phyloP scores from a whole-genome alignment of 768 basidiomycete species.

The Epithele typhae region DNA sequence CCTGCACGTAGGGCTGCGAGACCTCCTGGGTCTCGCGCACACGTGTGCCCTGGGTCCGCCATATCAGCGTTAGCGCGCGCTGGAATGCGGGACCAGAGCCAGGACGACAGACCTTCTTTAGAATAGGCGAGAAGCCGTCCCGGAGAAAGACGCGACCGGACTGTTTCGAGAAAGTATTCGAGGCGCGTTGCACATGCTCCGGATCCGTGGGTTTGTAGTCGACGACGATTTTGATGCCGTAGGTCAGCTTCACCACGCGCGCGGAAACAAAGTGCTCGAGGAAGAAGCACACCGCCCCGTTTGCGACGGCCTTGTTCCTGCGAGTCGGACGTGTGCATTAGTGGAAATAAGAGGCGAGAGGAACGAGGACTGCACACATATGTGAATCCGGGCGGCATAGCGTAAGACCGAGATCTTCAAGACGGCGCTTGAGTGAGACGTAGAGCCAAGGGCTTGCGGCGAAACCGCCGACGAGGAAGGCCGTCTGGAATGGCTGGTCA shows the following conservation, averaged over 20 bases:
- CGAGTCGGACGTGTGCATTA: too few relatives aligned
- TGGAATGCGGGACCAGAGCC: too few relatives aligned
- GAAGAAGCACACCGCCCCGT: conserved; percentile 41
- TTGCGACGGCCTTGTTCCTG: conserved; percentile 50
- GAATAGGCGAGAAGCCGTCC: conserved; percentile 7
- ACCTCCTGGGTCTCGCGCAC: neutral
- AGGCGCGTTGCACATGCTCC: conserved; percentile 40
- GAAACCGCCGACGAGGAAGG: too few relatives aligned
- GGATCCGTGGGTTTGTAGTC: conserved; percentile 30
- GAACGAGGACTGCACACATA: too few relatives aligned
- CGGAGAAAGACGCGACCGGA: neutral
- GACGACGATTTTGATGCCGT: conserved; percentile 36
- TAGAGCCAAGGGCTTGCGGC: too few relatives aligned
- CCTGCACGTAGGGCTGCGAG: neutral
- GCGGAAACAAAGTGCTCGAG: conserved; percentile 27
- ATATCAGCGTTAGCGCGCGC: too few relatives aligned
- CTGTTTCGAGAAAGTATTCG: conserved; percentile 21
- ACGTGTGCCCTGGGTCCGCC: too few relatives aligned
- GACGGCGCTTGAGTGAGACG: conserved; percentile 30
- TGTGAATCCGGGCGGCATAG: too few relatives aligned
- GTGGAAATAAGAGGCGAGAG: conserved; percentile 7
- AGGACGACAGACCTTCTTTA: conserved; percentile 9
- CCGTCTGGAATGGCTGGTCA: too few relatives aligned
- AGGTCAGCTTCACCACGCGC: too few relatives aligned
- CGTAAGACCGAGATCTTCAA: too few relatives aligned